Evolutionary conservation across 2,329 filamentous ascomycete genomes (phyloP).

Genomic region (Hymenoscyphus fructigenus): DNA sequence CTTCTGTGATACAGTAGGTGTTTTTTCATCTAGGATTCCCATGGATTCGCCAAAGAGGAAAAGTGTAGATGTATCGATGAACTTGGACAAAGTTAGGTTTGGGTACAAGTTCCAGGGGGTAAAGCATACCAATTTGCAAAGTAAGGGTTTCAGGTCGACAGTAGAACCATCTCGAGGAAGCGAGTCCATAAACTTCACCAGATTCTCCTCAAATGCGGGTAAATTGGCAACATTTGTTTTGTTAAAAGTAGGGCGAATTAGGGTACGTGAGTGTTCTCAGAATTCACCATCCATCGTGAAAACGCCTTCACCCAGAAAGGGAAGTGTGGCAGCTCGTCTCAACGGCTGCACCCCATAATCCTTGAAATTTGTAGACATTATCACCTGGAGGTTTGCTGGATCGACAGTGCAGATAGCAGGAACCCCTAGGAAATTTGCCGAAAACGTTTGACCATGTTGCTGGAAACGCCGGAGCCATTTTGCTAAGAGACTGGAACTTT

Average conservation of each 20-base stretch:
- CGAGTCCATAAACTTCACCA: conserved; percentile 7
- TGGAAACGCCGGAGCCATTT: background rate
- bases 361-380: conserved; percentile 49
- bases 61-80: conserved; percentile 42
- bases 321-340: conserved; percentile 51
- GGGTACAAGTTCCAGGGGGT: conserved; percentile 48
- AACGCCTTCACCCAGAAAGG: conserved; percentile 20
- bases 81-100: conserved; percentile 51
- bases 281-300: conserved; percentile 21
- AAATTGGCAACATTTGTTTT: conserved; percentile 60
- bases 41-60: conserved; percentile 62
- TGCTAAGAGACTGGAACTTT: background rate
- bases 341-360: conserved; percentile 53
- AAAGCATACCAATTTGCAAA: conserved; percentile 4
- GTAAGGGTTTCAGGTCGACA: conserved; percentile 37
- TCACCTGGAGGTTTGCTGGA: conserved; percentile 49
- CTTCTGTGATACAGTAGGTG: conserved; percentile 5
- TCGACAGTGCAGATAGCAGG: conserved; percentile 8
- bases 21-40: conserved; percentile 40
- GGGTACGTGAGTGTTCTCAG: conserved; percentile 32
- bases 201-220: conserved; percentile 65
- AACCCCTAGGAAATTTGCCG: background rate
- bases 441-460: background rate
- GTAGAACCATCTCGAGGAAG: conserved; percentile 9
- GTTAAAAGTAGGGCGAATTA: conserved; percentile 53